phyloP scores from a whole-genome alignment of 1,139 yeast genomes.

The Suhomyces taliae region DNA sequence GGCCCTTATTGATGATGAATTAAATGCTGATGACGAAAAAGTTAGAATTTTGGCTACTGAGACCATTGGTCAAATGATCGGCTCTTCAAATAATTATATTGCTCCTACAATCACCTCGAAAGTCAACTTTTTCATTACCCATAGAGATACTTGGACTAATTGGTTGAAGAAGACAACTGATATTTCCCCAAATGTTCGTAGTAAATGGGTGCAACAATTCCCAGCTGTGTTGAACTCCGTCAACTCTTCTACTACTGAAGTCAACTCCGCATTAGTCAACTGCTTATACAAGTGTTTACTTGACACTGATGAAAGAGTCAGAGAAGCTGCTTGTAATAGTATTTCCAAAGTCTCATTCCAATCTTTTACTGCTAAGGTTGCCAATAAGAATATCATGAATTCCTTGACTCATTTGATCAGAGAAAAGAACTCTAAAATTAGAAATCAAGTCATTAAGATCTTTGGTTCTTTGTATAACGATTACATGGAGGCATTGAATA shows the following conservation, averaged over 20 bases:
- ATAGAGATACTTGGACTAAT: slow-evolving; percentile 59
- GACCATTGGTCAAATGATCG: slow-evolving; percentile 68
- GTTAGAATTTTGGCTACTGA: slow-evolving; percentile 70
- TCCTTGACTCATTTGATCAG: slow-evolving; percentile 64
- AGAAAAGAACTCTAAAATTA: slow-evolving; percentile 67
- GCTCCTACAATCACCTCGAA: slow-evolving; percentile 29
- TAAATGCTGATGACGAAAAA: slow-evolving; percentile 66
- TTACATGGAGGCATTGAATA: slow-evolving; percentile 20
- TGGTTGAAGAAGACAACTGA: slow-evolving; percentile 81
- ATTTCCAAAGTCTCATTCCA: slow-evolving; percentile 41
- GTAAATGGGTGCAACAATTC: slow-evolving; percentile 66
- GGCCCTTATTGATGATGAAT: slow-evolving; percentile 79
- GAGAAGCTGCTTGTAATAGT: slow-evolving; percentile 59
- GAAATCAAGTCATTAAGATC: slow-evolving; percentile 58
- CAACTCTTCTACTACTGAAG: slow-evolving; percentile 47
- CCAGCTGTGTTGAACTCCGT: slow-evolving; percentile 32
- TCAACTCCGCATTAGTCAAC: slow-evolving; percentile 49
- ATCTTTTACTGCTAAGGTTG: slow-evolving; percentile 43
- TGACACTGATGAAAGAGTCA: slow-evolving; percentile 75
- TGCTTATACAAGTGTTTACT: slow-evolving; percentile 69
- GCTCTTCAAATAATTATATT: slow-evolving; percentile 21
- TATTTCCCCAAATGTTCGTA: slow-evolving; percentile 60
- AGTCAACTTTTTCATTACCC: slow-evolving; percentile 59
- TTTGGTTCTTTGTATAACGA: slow-evolving; percentile 56
- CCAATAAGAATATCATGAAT: slow-evolving; percentile 47